Evolutionary conservation across 192 early-diverging fungal species (phyloP), one percentile per base, ranked within the genome.

Genomic region (Phycomyces nitens): DNA sequence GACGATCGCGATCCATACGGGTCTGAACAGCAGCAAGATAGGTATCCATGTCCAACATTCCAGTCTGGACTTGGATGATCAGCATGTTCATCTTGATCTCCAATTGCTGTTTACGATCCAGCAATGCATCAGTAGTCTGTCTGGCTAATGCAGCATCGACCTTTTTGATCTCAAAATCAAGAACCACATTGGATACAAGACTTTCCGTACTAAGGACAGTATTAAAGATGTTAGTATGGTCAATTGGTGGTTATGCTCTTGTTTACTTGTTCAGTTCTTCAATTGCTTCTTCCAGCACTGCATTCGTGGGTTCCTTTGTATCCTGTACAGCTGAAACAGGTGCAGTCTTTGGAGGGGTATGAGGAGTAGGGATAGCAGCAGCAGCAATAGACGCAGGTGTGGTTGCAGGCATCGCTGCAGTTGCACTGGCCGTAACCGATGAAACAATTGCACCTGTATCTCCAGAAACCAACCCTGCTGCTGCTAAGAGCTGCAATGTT

Each of bases 11-110:
- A 3, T 67, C 74, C 43, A 92, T 89, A 20, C 81, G 63, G 8
- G 56, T 67, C 49, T 88, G 82, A 12, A 90, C 84, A 12, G 74
- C 41, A 14, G 64, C 61, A n/a, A 89, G 71, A 62, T 91, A 92
- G n/a, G 62, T 79, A 8, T 81, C 80, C 79, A 93, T 89, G 2
- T 86, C 83, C 50, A 93, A 67, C 56, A 80, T 73, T 4, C 90
- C 90, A 3, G 84, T 77, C 60, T 88, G 84, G 2, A 93, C 89
- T 56, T 82, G 71, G 1, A 88, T 83, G 8, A 89, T 80, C 3
- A 93, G 71, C 70, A 91, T 70, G 62, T 90, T 84, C 80, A 87
- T 84, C 60, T 89, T 88, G 56, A 94, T 80, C 53, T 90, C 87
- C 24, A 89, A 73, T 24, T 78, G 82, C 38, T 73, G 72, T 64